Evolutionary conservation across 2,329 filamentous ascomycete genomes (phyloP), one percentile per base, ranked within the genome.

Genomic region (Trichoderma semiorbis): DNA sequence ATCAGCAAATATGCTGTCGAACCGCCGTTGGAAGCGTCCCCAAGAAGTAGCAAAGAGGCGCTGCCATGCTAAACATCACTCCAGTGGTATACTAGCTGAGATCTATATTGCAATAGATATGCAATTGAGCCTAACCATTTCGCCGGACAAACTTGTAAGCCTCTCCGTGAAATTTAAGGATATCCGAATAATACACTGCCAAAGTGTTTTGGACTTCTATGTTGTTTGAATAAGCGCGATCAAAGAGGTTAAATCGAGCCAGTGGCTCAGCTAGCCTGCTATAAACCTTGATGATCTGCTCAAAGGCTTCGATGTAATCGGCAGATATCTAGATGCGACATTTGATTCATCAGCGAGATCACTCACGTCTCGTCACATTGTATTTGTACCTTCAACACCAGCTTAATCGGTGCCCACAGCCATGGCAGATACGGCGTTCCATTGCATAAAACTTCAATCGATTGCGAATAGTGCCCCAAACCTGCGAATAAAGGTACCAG

Each of bases 401-500:
- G 73, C 8, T 78, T 82, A 30, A 85, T 82, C 0, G 83, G 84
- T 1, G 83, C 83, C 85, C 85, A 87, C 1, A 86, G 77, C 80
- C 80, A 86, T 0, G 82, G 77, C 4, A 87, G 43, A 72, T 80
- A 86, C 0, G 81, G 82, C 0, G 84, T 86, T 0, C 84, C 84
- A 60, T 85, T 84, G 73, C 85, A 86, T 0, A 85, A 72, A 0
- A 82, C 75, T 1, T 85, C 83, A 0, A 86, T 77, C 0, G 77
- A 76, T 50, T 81, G 81, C 0, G 50, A 67, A 1, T 67, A 57
- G 24, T 58, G 10, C 1, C 14, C 32, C 7, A 55, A 72, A 0
- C 81, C 83, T 0, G 74, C 72, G 26, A 87, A 80, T 0, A 86
- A 74, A 0, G 84, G 83, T 67, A 78, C 74, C 0, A 87, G 78